phyloP scores from a whole-genome alignment of 805 yeast genomes.

The Candida sphagnicola region DNA sequence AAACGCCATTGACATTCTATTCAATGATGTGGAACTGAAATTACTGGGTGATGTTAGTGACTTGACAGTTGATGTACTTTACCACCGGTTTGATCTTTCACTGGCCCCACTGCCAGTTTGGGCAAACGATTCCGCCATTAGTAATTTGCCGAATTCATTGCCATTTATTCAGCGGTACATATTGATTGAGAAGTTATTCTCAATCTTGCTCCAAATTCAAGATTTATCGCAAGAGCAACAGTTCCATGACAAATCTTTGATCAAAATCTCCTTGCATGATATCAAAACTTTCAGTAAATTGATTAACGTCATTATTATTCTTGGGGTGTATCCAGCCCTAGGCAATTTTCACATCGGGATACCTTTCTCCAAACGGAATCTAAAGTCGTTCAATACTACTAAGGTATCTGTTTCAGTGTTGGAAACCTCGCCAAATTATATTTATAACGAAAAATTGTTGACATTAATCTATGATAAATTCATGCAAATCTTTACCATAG shows the following conservation, averaged over 20 bases:
- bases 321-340: conserved; percentile 67
- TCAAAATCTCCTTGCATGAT: conserved; percentile 79
- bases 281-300: conserved; percentile 68
- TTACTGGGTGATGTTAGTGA: conserved; percentile 22
- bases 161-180: conserved; percentile 8
- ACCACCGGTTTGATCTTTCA: no score
- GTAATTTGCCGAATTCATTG: not conserved
- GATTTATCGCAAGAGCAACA: conserved; percentile 22
- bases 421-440: conserved; percentile 10
- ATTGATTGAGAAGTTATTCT: conserved; percentile 24
- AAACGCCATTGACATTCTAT: conserved; percentile 33
- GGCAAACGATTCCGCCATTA: no score
- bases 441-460: conserved; percentile 17
- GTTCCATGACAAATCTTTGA: conserved; percentile 27
- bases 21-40: conserved; percentile 23
- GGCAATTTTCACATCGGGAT: conserved; percentile 54
- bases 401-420: conserved; percentile 19
- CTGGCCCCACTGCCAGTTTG: no score
- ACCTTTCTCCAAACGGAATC: conserved; percentile 56
- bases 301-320: conserved; percentile 59
- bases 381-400: conserved; percentile 43
- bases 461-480: conserved; percentile 28
- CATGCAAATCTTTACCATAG: conserved; percentile 27
- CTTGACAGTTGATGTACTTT: conserved; percentile 14
- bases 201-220: conserved; percentile 38